Percentiles rank a stretch among this genome's conserved stretches.
Evolutionary conservation across 148 eudicot genomes (phyloP).

Genomic region (Simmondsia chinensis): DNA sequence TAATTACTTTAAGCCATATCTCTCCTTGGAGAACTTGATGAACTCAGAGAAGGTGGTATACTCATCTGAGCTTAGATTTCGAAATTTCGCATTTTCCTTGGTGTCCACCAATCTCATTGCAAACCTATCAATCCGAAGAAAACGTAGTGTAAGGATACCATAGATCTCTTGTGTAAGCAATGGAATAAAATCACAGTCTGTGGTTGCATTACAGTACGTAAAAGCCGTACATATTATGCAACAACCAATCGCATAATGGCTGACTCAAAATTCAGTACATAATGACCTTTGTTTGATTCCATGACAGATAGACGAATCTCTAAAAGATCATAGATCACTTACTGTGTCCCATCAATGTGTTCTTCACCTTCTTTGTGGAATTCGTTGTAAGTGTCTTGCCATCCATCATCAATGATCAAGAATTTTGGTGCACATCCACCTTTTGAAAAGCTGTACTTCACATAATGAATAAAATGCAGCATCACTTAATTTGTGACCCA

Average conservation of each 20-base stretch:
- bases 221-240: too few species aligned
- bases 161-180: too few species aligned
- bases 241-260: too few species aligned
- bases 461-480: not conserved
- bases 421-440: slow-evolving; percentile 50
- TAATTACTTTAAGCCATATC: slow-evolving; percentile 33
- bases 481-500: too few species aligned
- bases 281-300: too few species aligned
- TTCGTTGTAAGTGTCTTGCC: slow-evolving; percentile 57
- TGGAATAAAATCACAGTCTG: too few species aligned
- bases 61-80: slow-evolving; percentile 18
- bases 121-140: slow-evolving; percentile 21
- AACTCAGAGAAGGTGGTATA: slow-evolving; percentile 40
- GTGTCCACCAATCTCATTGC: slow-evolving; percentile 39
- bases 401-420: slow-evolving; percentile 63
- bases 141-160: too few species aligned
- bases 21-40: slow-evolving; percentile 40
- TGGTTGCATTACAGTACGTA: too few species aligned
- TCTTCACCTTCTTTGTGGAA: slow-evolving; percentile 33
- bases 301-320: not conserved
- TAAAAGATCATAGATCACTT: slow-evolving; percentile 10
- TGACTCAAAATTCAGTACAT: too few species aligned
- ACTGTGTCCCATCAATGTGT: slow-evolving; percentile 34
- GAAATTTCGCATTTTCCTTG: slow-evolving; percentile 41
- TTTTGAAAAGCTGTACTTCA: slow-evolving; percentile 32